Base-by-base conservation (phyloP, 495 filamentous ascomycete genomes). In the Neurospora sp. region DNA sequence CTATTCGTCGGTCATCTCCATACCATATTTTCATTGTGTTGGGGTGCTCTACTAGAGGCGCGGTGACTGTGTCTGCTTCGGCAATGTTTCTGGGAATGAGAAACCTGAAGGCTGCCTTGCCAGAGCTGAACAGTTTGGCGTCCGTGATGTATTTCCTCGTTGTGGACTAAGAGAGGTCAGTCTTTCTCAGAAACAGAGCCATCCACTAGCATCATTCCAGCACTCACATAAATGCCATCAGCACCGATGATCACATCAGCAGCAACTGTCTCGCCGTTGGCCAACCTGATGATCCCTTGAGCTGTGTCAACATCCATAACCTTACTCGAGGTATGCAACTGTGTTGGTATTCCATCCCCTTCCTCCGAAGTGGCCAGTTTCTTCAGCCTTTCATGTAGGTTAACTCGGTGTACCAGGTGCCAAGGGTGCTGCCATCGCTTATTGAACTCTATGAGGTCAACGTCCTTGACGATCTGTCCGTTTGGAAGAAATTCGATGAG, bases 41-140 rank as follows among this genome's bases (percentile, higher is more conserved):
- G 18, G 76, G 72, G 16, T 81, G 75, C 39, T 83, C 68, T 8
- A 82, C 82, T 20, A 86, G 76, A 0, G 81, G 79, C 14, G 76
- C 80, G 0, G 86, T 87, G 18, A 82, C 79, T 0, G 87, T 82
- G 72, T 89, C 86, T 37, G 81, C 81, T 5, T 81, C 76, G 1
- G 84, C 84, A 11, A 78, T 76, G 39, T 85, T 75, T 3, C 83
- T 81, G 3, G 82, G 78, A 1, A 91, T 81, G 3, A 90, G 76
- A 76, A 91, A 91, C n/a, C 89, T 84, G 78, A 89, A 91, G 3
- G 89, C 89, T 69, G 83, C 86, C 72, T 85, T 88, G 8, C 89
- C 88, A 7, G 84, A 85, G 72, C 84, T 79, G 61, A 83, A 82
- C 5, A 85, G 76, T 18, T 80, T 79, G 35, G 81, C 46, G 12